Evolutionary conservation across 805 yeast genomes (phyloP), one percentile per base, ranked within the genome.

Genomic region (Lipomyces starkeyi): DNA sequence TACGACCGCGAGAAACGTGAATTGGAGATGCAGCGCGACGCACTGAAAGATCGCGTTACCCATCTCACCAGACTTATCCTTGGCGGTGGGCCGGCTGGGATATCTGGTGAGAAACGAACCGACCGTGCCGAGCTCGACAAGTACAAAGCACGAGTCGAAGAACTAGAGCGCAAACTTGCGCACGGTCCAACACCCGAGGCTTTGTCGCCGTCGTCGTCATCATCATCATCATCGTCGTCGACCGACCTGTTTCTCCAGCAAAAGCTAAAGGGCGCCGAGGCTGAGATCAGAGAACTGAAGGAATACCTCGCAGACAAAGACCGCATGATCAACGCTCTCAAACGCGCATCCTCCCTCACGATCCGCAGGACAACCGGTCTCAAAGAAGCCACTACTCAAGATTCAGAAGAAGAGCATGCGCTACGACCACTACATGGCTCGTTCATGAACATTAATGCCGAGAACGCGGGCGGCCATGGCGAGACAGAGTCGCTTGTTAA

Each of bases 261-360:
- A 49, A 43, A 49, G 27, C 56, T 59, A 9, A 13, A 22, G 7
- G 17, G n/a, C 29, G 62, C 62, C 22, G 62, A 59, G 14, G 47
- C 32, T 59, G 94, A 90, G 74, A 85, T 93, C 14, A 73, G 79
- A 59, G 91, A 88, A 61, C 80, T 93, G 71, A 84, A 84, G 73
- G 88, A 86, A 61, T 82, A 85, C 57, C 74, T 91, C 52, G 83
- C 84, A 58, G 91, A 90, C 70, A 93, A 92, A 77, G 97, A 92
- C 73, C 87, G 88, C 58, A 88, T 93, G 71, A 90, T 93, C 66
- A 86, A 85, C 68, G 92, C 94, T 1, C 80, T 92, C 65, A 86
- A 88, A 40, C 52, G 59, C 22, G 32, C n/a, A 13, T 25, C 59
- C 47, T 14, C 32, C 22, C 49, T 22, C n/a, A 11, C 59, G 20